Base-by-base conservation (phyloP, 352 stramenopile genomes). In the Globisporangium radiosum region DNA sequence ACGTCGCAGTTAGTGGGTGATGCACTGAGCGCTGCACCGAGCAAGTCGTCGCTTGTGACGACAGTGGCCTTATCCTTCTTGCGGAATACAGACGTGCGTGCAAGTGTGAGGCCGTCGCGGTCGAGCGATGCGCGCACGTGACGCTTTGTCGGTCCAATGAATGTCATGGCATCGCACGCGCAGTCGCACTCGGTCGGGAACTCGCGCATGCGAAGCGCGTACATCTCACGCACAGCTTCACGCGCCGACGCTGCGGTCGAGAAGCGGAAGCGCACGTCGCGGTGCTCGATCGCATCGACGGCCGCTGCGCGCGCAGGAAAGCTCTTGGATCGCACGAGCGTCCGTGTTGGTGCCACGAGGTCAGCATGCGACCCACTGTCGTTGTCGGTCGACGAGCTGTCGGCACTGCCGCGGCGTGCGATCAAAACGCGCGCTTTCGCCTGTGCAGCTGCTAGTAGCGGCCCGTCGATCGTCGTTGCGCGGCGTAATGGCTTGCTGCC, bases 211-310 rank as follows among this genome's bases (percentile, higher is more conserved):
- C 74, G 60, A 55, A 75, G 75, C 17, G 77, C 78, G 59, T 91
- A 73, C 77, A 89, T 89, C 64, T 89, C 76, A 36, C 81, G 78
- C 54, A 89, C 78, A 9, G 70, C 75, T 38, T 87, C 81, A 15
- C 78, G 79, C 44, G 66, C 77, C 4, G 73, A 85, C 49, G 69
- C 70, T 1, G 78, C 72, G 1, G 79, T 85, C 6, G 75, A 84
- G 62, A 85, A 87, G 7, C 68, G 73, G 62, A 91, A 88, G 44
- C 74, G 70, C 53, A 83, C 71, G 43, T 83, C 70, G 11, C 74
- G 70, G 11, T 76, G 72, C 52, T 79, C 66, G 38, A 89, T 89
- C 10, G 78, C 81, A 49, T 87, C 65, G 10, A 88, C 56, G 0
- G 76, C 78, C 0, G 77, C 78, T 4, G 71, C 71, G 39, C 76